Evolutionary conservation across 225 moss, liverwort and hornwort genomes (phyloP), one percentile per base, ranked within the genome.

Genomic region (Rhytidiadelphus loreus): DNA sequence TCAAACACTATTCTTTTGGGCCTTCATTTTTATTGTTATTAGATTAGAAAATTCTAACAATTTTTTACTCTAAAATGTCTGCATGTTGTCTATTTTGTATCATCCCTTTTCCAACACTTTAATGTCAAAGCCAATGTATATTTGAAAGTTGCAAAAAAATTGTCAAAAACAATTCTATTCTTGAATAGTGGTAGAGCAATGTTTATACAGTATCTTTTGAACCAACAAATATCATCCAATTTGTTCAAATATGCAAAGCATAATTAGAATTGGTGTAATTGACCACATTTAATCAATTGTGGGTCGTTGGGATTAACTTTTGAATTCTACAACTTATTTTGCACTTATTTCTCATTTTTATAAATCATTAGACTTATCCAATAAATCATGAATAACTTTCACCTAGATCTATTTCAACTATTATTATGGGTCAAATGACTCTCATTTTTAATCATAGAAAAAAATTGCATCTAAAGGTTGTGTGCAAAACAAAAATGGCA

Each of bases 301-400:
- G 11, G 11, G 0, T 46, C 4, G 17, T 17, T 4, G 11, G 6
- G 6, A 0, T 29, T 29, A 29, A 18, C 0, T 44, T 71, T 46
- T 30, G 2, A 73, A 46, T 3, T 2, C 11, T 4, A 32, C 12
- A 48, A 32, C 1, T 32, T 12, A 32, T 12, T 46, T 73, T 46
- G 3, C 18, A 30, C 29, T 46, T 72, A 29, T 29, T 44, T 46
- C 0, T 46, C 4, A 73, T 73, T 46, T 23, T 46, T 46, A 18
- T 28, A 44, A 28, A 44, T 16, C 15, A 72, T 28, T 3, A 72
- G 16, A 9, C 15, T 26, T 71, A 71, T 9, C 25, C 14, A 15
- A 43, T 5, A 9, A 43, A 71, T 43, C 8, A 71, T 43, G 5
- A 72, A 72, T 24, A 46, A 4, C 18, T 2, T 46, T 46, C 18